A percentile compares a stretch with the other conserved stretches of the same genome.
Conservation (phyloP, 2,329 filamentous ascomycete genomes). For the Fusarium citri region DNA sequence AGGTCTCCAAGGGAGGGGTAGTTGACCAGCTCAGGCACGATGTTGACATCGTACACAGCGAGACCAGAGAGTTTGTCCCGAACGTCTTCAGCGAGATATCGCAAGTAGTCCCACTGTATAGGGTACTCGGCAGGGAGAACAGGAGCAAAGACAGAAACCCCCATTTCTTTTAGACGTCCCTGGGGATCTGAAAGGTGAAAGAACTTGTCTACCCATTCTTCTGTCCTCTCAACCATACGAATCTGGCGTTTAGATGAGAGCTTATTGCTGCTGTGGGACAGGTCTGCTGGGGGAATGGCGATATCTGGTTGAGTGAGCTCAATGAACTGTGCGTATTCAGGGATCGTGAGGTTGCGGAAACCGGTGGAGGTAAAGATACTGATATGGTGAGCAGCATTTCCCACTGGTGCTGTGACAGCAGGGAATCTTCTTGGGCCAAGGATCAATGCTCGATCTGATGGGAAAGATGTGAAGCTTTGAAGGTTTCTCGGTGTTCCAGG, state of each 20-base stretch:
- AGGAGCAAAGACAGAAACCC: slow-evolving; percentile 68
- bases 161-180: slow-evolving; percentile 44
- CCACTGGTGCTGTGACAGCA: slow-evolving; percentile 76
- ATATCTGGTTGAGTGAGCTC: slow-evolving; percentile 81
- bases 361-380: slow-evolving; percentile 89
- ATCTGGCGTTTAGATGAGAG: slow-evolving; percentile 78
- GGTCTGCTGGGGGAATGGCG: slow-evolving; percentile 80
- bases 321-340: slow-evolving; percentile 75
- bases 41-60: slow-evolving; percentile 80
- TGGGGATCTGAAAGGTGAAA: slow-evolving; percentile 55
- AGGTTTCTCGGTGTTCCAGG: slow-evolving; percentile 66
- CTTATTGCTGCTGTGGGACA: slow-evolving; percentile 60
- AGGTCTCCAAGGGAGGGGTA: slow-evolving; percentile 67
- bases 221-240: slow-evolving; percentile 88
- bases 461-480: slow-evolving; percentile 80
- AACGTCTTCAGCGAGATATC: slow-evolving; percentile 74
- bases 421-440: slow-evolving; percentile 83
- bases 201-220: slow-evolving; percentile 81
- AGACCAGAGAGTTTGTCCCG: slow-evolving; percentile 71
- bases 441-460: slow-evolving; percentile 73
- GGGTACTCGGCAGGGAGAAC: slow-evolving; percentile 80
- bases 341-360: slow-evolving; percentile 76
- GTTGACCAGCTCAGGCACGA: slow-evolving; percentile 73
- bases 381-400: slow-evolving; percentile 77
- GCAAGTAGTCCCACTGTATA: slow-evolving; percentile 83